These are phyloP conservation scores for Pugionium cornutum DNA, from an alignment of 345 rosid genomes.

Conservation along the genomic window DNA sequence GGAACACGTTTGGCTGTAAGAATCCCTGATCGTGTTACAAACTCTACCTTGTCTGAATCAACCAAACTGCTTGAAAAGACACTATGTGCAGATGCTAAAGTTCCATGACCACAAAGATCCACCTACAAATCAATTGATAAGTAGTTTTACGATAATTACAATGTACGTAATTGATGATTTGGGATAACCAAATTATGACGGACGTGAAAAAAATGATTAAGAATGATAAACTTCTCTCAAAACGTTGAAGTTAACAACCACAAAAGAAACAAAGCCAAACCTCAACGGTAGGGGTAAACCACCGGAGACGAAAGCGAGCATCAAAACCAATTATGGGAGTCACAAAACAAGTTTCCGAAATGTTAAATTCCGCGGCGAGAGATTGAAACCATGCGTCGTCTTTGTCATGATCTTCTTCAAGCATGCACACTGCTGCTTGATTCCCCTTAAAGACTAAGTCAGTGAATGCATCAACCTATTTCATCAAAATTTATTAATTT, in stretches of 20 bases:
- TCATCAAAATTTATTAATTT: background rate
- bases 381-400: constrained; percentile 69
- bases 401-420: constrained; percentile 61
- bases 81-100: constrained; percentile 69
- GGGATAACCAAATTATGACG: too few relatives aligned
- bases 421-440: constrained; percentile 77
- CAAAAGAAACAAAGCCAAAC: constrained; percentile 13
- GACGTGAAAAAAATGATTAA: background rate
- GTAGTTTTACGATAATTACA: too few relatives aligned
- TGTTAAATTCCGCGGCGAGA: constrained; percentile 55
- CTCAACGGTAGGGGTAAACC: constrained; percentile 61
- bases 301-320: constrained; percentile 55
- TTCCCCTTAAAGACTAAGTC: constrained; percentile 70
- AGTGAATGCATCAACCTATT: constrained; percentile 69
- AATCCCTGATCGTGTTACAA: constrained; percentile 60
- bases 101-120: constrained; percentile 78
- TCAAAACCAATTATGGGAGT: constrained; percentile 11
- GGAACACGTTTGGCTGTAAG: constrained; percentile 58
- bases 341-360: constrained; percentile 52
- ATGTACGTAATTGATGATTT: too few relatives aligned
- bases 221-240: background rate
- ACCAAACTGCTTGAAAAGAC: constrained; percentile 57
- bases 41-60: constrained; percentile 55
- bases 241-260: background rate
- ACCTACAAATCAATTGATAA: constrained; percentile 39